Conservation (phyloP, 2,329 filamentous ascomycete genomes). For the Madurella mycetomatis region DNA sequence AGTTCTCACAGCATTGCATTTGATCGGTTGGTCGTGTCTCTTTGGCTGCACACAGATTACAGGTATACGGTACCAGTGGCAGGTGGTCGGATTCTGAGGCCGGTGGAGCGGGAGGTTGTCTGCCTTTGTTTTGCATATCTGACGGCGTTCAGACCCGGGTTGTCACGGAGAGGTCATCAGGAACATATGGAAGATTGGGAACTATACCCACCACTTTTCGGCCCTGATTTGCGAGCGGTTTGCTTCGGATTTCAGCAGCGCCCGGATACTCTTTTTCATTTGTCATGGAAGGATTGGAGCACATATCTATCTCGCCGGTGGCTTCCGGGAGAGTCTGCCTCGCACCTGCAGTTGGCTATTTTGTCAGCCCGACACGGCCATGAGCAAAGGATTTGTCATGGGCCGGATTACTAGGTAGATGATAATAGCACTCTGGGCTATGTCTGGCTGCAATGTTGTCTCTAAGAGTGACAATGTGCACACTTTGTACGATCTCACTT, state of each 20-base stretch:
- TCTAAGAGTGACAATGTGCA: not conserved
- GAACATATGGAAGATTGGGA: not conserved
- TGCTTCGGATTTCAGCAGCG: not conserved
- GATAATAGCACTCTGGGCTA: not conserved
- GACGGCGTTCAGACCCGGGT: not conserved
- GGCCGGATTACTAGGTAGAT: not conserved
- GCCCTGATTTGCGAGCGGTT: not conserved
- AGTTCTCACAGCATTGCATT: slow-evolving; percentile 7
- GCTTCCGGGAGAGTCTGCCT: not conserved
- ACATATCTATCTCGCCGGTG: not conserved
- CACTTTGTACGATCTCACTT: no score
- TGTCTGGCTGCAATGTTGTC: not conserved
- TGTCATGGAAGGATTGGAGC: not conserved
- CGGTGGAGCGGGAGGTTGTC: not conserved
- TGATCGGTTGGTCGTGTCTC: slow-evolving; percentile 5
- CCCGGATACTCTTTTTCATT: not conserved
- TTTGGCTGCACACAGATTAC: not conserved
- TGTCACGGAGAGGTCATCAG: not conserved
- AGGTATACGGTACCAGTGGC: not conserved
- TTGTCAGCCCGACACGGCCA: not conserved
- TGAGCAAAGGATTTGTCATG: not conserved
- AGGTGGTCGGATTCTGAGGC: not conserved
- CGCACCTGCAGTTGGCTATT: not conserved
- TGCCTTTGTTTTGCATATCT: slow-evolving; percentile 3
- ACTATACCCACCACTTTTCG: not conserved